Base-by-base conservation (phyloP, 257 asterid genomes). In the Leptodermis oblonga region DNA sequence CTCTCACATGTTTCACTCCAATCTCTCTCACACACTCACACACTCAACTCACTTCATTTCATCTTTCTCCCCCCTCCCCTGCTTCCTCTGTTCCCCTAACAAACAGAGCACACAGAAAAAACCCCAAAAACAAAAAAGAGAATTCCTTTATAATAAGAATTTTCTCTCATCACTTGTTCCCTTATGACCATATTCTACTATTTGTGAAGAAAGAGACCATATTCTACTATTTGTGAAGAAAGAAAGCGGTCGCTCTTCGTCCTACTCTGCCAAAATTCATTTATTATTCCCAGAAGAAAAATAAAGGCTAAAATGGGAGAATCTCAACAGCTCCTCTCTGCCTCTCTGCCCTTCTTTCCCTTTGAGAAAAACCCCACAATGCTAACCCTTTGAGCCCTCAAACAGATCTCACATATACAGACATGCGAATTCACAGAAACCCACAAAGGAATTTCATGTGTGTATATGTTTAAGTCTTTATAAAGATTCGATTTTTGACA, bases 401-500 rank as follows among this genome's bases (percentile, higher is more conserved):
- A 39, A 72, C 75, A 66, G 76, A 74, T 71, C 73, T 72, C 87
- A 83, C 86, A 82, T 85, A 67, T 55, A 49, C 88, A 58, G 5
- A 56, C 68, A 65, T 71, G 54, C 52, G 23, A 71, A 39, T 62
- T 82, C 83, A 59, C 78, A 22, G 49, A 41, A 69, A 56, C 26
- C 39, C 31, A 17, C 70, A 30, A 55, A 31, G 48, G 60, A 34
- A 52, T 30, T 26, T 28, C 39, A 65, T 45, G 34, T 73, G 23
- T 70, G 68, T 45, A 52, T 74, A 34, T 52, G 73, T 75, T 22
- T 66, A 76, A 37, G 74, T 73, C 22, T 64, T 71, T 75, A 34
- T 78, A 51, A 62, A 72, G 75, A 33, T 14, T 45, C 61, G 43
- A 46, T 55, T 22, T 28, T 54, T 64, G 43, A 53, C 58, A 34